Evolutionary conservation across 2,329 filamentous ascomycete genomes (phyloP).

Genomic region (Ophiostoma perfectum): DNA sequence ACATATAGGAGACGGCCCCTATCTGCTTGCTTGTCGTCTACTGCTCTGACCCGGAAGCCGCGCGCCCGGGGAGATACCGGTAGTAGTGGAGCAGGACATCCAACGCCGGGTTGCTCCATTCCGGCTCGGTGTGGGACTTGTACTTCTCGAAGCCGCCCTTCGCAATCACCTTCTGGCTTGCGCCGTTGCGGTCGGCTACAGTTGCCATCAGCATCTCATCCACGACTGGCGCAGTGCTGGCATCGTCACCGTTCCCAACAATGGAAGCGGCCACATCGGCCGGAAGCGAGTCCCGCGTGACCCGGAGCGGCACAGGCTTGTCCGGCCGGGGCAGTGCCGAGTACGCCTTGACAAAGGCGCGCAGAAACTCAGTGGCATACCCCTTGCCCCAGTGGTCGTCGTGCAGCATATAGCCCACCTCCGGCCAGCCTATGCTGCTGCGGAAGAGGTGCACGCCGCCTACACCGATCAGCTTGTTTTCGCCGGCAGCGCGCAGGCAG

Average conservation of each 20-base stretch:
- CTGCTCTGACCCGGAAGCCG: background rate
- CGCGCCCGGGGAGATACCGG: constrained; percentile 27
- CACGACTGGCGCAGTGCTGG: constrained; percentile 14
- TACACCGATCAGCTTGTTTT: constrained; percentile 40
- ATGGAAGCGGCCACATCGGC: constrained; percentile 13
- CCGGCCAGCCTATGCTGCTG: constrained; percentile 48
- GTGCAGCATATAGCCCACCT: constrained; percentile 53
- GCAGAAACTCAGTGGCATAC: constrained; percentile 52
- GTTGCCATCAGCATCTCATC: constrained; percentile 39
- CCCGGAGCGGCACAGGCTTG: constrained; percentile 35
- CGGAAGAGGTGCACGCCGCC: constrained; percentile 40
- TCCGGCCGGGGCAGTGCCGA: constrained; percentile 45
- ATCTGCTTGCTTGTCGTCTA: background rate
- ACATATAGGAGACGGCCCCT: background rate
- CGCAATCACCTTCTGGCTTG: constrained; percentile 51
- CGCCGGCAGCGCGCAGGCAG: constrained; percentile 40
- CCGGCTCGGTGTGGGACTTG: constrained; percentile 37
- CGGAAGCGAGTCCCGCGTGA: constrained; percentile 37
- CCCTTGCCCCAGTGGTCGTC: constrained; percentile 51
- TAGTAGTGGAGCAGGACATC: constrained; percentile 27
- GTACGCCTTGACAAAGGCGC: constrained; percentile 43
- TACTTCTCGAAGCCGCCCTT: constrained; percentile 52
- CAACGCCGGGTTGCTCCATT: constrained; percentile 18
- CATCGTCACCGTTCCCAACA: background rate
- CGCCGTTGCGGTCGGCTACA: constrained; percentile 43